These are phyloP conservation scores for Penicillium brasilianum DNA, from an alignment of 2,329 filamentous ascomycete species.

Conservation along the genomic window DNA sequence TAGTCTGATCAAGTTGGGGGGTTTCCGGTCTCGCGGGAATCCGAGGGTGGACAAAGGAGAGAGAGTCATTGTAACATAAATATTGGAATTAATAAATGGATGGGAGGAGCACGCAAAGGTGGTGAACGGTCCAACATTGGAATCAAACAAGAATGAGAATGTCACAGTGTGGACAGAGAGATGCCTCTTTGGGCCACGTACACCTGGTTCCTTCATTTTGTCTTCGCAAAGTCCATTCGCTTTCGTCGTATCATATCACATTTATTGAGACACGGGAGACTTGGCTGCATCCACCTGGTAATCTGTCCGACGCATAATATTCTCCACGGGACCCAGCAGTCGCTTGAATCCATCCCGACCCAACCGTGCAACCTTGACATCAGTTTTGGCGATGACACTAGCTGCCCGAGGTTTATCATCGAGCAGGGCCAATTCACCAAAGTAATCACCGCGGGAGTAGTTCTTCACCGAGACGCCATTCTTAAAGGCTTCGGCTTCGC, in stretches of 20 bases:
- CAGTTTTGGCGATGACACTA: conserved; percentile 79
- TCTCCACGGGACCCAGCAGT: conserved; percentile 87
- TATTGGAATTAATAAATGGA: not conserved
- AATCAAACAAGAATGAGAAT: not conserved
- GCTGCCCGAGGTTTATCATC: conserved; percentile 94
- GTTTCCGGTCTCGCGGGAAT: conserved; percentile 6
- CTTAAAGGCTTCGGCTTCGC: conserved; percentile 86
- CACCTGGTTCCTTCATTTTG: not conserved
- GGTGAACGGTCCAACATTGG: not conserved
- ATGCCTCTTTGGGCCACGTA: not conserved
- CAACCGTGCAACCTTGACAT: conserved; percentile 90
- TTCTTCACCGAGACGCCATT: conserved; percentile 74
- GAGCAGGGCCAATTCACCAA: conserved; percentile 90
- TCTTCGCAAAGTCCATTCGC: conserved; percentile 16
- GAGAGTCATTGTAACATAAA: conserved; percentile 4
- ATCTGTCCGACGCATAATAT: conserved; percentile 79
- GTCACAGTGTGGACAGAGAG: not conserved
- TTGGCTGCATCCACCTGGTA: conserved; percentile 44
- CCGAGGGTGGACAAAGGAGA: not conserved
- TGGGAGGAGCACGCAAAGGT: not conserved
- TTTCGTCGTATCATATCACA: conserved; percentile 27
- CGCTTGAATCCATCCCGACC: conserved; percentile 95
- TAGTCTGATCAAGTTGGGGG: conserved; percentile 15
- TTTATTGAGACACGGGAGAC: conserved; percentile 33
- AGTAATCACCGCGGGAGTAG: conserved; percentile 93